A percentile compares a stretch with the other conserved stretches of the same genome.
phyloP scores from a whole-genome alignment of 2,329 filamentous ascomycete genomes.

The Amauroascus verrucosus region DNA sequence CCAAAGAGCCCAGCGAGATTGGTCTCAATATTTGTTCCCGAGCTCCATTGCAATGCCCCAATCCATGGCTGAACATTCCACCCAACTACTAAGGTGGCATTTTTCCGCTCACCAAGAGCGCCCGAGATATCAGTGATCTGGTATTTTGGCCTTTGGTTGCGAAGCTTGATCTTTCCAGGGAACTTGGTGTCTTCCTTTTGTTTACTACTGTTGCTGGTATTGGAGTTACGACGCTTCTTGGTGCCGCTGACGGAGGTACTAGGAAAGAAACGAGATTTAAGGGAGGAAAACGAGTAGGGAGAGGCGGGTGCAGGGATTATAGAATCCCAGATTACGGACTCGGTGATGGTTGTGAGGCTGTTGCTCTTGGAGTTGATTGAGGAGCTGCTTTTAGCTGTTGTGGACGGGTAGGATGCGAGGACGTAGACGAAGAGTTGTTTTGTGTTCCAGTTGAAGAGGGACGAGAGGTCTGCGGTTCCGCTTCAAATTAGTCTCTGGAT shows the following conservation, averaged over 20 bases:
- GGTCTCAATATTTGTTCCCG: slow-evolving; percentile 28
- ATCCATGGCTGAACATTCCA: slow-evolving; percentile 99
- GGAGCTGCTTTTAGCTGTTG: slow-evolving; percentile 22
- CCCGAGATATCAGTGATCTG: slow-evolving; percentile 86
- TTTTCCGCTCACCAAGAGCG: slow-evolving; percentile 59
- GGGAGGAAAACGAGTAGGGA: slow-evolving; percentile 32
- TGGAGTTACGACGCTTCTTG: slow-evolving; percentile 17
- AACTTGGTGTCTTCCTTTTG: slow-evolving; percentile 17
- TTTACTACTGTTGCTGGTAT: slow-evolving; percentile 15
- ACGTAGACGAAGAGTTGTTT: slow-evolving; percentile 97
- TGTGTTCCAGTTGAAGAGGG: slow-evolving; percentile 98
- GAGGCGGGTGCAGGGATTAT: slow-evolving; percentile 64
- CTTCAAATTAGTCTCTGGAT: background rate
- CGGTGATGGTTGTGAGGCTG: slow-evolving; percentile 35
- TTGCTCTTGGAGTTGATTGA: slow-evolving; percentile 20
- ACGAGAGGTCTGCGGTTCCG: slow-evolving; percentile 56
- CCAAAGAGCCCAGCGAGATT: slow-evolving; percentile 21
- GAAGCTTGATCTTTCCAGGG: slow-evolving; percentile 60
- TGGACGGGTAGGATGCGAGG: slow-evolving; percentile 58
- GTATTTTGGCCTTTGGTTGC: slow-evolving; percentile 88
- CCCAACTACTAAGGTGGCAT: slow-evolving; percentile 70
- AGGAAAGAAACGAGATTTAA: slow-evolving; percentile 31
- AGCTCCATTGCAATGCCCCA: slow-evolving; percentile 73
- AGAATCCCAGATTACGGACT: slow-evolving; percentile 41
- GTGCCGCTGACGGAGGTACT: slow-evolving; percentile 19